Evolutionary conservation across 345 rosid species (phyloP), one percentile per base, ranked within the genome.

Genomic region (Eutrema heterophyllum): DNA sequence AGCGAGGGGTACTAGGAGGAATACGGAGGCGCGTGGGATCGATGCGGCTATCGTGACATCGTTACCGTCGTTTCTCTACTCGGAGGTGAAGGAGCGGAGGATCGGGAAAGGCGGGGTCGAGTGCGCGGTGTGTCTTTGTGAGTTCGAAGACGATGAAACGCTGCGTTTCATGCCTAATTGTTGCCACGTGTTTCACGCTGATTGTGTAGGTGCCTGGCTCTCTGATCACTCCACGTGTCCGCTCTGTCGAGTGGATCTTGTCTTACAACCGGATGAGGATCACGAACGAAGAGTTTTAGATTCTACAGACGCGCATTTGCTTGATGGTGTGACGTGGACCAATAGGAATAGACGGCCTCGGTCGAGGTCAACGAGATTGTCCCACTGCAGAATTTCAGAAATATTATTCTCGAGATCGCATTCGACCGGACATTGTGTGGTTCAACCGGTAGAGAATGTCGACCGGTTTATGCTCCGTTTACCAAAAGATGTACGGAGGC

Each of bases 61-160:
- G 14, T 88, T 90, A 35, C 96, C 97, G 36, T 77, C 85, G 33
- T 93, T 93, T 64, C 76, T 80, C 3, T 93, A 86, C 76, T 88
- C 91, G 36, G 61, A 83, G 29, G 96, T 90, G n/a, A 88, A 84
- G 73, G 86, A 82, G 55, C 78, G 78, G 33, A 84, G 81, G 84
- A 76, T 86, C 9, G 91, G 90, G 44, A 83, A 78, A 59, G 85
- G 64, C 13, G 73, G 84, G 26, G 78, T 82, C 6, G 96, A 90
- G 68, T 93, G 98, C 71, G 96, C 88, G 12, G 90, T 93, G 29
- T 93, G 97, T 80, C 60, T 93, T 5, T 84, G 83, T 67, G 98
- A 93, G 81, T 90, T 93, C 60, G 84, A 84, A 74, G 96, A 90
- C 43, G 79, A 84, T 4, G 87, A 92, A 60, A 82, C 81, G 69